Base-by-base conservation (phyloP, 1,284 basidiomycete species). In the Phaffia rhodozyma region DNA sequence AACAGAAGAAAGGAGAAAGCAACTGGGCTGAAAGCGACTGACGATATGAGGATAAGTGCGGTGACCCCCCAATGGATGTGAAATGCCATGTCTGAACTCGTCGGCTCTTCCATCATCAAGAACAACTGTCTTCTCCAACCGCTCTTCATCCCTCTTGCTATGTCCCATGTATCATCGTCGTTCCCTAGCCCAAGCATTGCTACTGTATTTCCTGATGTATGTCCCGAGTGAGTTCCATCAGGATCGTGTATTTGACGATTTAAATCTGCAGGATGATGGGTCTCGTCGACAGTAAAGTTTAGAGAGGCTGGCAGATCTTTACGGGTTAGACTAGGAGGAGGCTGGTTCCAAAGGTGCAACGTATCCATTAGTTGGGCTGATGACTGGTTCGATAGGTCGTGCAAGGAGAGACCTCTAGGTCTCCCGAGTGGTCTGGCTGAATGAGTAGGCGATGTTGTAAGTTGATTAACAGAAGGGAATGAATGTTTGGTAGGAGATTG, bases 31-130 rank as follows among this genome's bases (percentile, higher is more conserved):
- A 13, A 30, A 29, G 32, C 1, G 43, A 68, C 74, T 66, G 58
- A 76, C 76, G 74, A 75, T 66, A 76, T 75, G 11, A 77, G 59
- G 63, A 77, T 77, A 1, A 70, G 69, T 1, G 73, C 73, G 0
- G 75, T 77, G 20, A 74, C 72, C 9, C 69, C 59, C 47, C 74
- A 68, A 69, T 77, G 76, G 3, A 77, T 68, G 51, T 71, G 71
- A 65, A 77, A 75, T 11, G 75, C 75, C 63, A 76, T 75, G 23
- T 73, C 66, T 2, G 72, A 70, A 48, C 71, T 72, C 32, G 70
- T 71, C 2, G 75, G 75, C 58, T 75, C 75, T 61, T 66, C 76
- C 73, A 77, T 72, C 34, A 76, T 61, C 54, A 77, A 66, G 61
- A 75, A 77, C 60, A 77, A 66, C 61, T 70, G 73, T n/a, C 73